Base-by-base conservation (phyloP, 345 rosid genomes). In the Leavenworthia alabamica region DNA sequence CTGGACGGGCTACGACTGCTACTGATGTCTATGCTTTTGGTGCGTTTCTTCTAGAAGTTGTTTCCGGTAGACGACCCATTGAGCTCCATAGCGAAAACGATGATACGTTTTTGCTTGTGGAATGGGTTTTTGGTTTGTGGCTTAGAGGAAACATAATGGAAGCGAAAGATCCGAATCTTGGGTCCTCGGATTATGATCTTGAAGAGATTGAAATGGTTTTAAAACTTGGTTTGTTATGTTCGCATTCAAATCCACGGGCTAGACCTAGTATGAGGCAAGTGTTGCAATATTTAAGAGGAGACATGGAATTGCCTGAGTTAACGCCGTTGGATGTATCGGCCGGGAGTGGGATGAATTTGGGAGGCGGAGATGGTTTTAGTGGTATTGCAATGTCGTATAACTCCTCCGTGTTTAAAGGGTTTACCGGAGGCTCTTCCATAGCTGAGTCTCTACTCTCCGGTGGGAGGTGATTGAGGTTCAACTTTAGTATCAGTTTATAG, bases 201-300 rank as follows among this genome's bases (percentile, higher is more conserved):
- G 73, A 77, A 58, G 86, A 86, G 63, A 41, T 83, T 42, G 80
- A 75, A 28, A 50, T 80, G 73, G 88, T 79, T 15, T 60, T 83
- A 53, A 77, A 77, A 53, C 84, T 86, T 1, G 90, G 94, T 5
- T 49, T 86, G 73, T 11, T 77, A 41, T 86, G 94, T 62, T 80
- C 87, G 1, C 79, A 80, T 16, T 59, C 78, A 0, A 64, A 74
- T 1, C 82, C 90, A 15, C 49, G 51, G 3, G 64, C 59, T 4
- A 82, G 89, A 60, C 89, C 86, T 8, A 79, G 67, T 33, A 86
- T 83, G 89, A 79, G 84, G 47, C 83, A 80, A 27, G 79, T 79
- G 51, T 48, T 81, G 35, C 85, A 73, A 19, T 73, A 61, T 56
- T 73, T 86, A 36, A 75, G 79, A 23, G 49, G 81, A 44, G 81